These are phyloP conservation scores for Sporothrix humicola DNA, from an alignment of 2,329 filamentous ascomycete genomes.

Conservation along the genomic window DNA sequence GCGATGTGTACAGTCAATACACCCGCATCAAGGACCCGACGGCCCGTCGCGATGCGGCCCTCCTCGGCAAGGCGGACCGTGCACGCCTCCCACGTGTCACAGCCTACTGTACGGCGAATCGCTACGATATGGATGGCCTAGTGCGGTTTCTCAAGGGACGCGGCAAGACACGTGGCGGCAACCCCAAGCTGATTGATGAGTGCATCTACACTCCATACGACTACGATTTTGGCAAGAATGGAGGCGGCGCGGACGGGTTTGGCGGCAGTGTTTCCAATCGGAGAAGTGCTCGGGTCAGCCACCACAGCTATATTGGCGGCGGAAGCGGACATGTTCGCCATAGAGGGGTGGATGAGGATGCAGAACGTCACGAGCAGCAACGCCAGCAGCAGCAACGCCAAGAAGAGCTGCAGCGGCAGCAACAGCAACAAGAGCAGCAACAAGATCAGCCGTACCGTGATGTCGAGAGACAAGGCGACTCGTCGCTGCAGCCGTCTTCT, in stretches of 20 bases:
- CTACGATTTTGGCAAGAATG: slow-evolving; percentile 55
- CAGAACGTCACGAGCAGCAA: slow-evolving; percentile 30
- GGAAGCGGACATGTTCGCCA: slow-evolving; percentile 23
- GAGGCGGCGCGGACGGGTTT: slow-evolving; percentile 48
- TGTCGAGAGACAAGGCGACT: slow-evolving; percentile 42
- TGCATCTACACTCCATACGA: slow-evolving; percentile 96
- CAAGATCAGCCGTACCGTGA: slow-evolving; percentile 14
- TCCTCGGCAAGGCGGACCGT: slow-evolving; percentile 90
- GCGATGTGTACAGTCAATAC: slow-evolving; percentile 97
- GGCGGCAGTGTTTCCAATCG: slow-evolving; percentile 32
- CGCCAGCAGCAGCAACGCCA: slow-evolving; percentile 40
- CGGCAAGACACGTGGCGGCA: slow-evolving; percentile 75
- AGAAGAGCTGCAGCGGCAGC: slow-evolving; percentile 44
- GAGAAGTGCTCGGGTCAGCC: slow-evolving; percentile 22
- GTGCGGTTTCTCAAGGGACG: slow-evolving; percentile 91
- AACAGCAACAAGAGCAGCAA: slow-evolving; percentile 41
- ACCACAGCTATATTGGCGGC: slow-evolving; percentile 30
- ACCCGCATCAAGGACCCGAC: slow-evolving; percentile 97
- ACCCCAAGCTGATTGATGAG: slow-evolving; percentile 93
- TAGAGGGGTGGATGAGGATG: slow-evolving; percentile 23
- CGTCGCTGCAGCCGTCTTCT: slow-evolving; percentile 40
- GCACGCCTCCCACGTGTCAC: slow-evolving; percentile 87
- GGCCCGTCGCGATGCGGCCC: slow-evolving; percentile 86
- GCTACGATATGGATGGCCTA: slow-evolving; percentile 86
- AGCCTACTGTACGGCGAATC: slow-evolving; percentile 93